phyloP scores from a whole-genome alignment of 129 eudicot genomes.

The Centella asiatica region DNA sequence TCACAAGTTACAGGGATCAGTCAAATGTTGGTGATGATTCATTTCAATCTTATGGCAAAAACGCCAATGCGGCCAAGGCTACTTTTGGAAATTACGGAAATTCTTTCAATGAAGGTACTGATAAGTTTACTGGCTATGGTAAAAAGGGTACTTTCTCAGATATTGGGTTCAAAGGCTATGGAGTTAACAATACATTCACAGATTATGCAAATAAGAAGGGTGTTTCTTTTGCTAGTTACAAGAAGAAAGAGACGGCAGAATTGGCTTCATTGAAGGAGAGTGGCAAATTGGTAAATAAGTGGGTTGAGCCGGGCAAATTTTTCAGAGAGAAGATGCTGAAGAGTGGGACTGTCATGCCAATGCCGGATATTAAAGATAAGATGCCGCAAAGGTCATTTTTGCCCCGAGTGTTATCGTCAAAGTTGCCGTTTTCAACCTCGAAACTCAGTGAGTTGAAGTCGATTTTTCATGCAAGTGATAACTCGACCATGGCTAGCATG shows the following conservation, averaged over 20 bases:
- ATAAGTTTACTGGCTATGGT: conserved; percentile 72
- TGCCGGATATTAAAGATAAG: conserved; percentile 70
- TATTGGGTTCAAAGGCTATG: conserved; percentile 58
- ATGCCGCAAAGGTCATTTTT: conserved; percentile 91
- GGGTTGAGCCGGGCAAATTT: conserved; percentile 83
- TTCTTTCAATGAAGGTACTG: conserved; percentile 69
- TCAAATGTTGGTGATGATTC: conserved; percentile 81
- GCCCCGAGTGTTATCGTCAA: conserved; percentile 53
- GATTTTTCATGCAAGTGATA: conserved; percentile 61
- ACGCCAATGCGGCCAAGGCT: conserved; percentile 45
- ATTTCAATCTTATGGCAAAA: conserved; percentile 53
- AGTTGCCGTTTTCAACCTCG: conserved; percentile 62
- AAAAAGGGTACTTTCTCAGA: conserved; percentile 23
- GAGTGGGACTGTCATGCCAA: conserved; percentile 49
- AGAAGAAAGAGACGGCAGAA: conserved; percentile 11
- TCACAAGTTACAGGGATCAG: conserved; percentile 58
- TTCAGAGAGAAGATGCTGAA: conserved; percentile 54
- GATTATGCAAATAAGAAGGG: conserved; percentile 61
- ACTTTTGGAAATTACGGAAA: conserved; percentile 57
- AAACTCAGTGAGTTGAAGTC: conserved; percentile 30
- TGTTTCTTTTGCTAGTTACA: conserved; percentile 38
- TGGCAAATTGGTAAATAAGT: conserved; percentile 53
- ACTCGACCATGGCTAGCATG: conserved; percentile 46
- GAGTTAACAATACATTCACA: conserved; percentile 62
- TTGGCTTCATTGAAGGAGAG: conserved; percentile 16